A percentile compares a stretch with the other conserved stretches of the same genome.
Conservation (phyloP, 176 grass and related monocot species). For the Juncus effusus region DNA sequence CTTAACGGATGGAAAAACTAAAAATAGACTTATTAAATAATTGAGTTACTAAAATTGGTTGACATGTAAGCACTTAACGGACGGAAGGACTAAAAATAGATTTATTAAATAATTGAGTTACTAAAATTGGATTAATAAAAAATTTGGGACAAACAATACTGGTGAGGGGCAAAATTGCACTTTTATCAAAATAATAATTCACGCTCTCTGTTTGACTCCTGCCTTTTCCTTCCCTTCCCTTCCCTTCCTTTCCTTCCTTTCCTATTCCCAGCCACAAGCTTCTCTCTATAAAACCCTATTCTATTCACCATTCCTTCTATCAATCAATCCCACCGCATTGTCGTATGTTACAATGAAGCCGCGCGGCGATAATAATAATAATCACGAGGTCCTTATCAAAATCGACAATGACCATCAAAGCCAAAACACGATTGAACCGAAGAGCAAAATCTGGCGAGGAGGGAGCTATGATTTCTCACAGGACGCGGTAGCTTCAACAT, state of each 20-base stretch:
- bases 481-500: constrained; percentile 18
- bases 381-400: constrained; percentile 78
- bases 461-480: constrained; percentile 51
- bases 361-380: background rate
- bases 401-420: constrained; percentile 44
- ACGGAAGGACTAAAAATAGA: too few relatives aligned
- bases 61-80: too few relatives aligned
- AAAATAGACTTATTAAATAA: too few relatives aligned
- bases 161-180: too few relatives aligned
- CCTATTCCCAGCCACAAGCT: constrained; percentile 12
- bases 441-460: constrained; percentile 39
- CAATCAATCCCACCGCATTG: too few relatives aligned
- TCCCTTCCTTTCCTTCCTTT: constrained; percentile 4
- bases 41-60: too few relatives aligned
- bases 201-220: background rate
- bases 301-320: background rate
- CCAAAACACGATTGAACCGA: constrained; percentile 11
- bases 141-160: too few relatives aligned
- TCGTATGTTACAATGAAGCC: constrained; percentile 8
- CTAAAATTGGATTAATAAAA: too few relatives aligned
- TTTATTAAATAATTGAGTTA: too few relatives aligned
- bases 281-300: background rate
- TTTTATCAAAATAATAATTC: too few relatives aligned
- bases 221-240: background rate
- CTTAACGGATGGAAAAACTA: too few relatives aligned